These are phyloP conservation scores for Debaryomycetaceae sp. DNA, from an alignment of 1,139 yeast genomes.

Conservation along the genomic window DNA sequence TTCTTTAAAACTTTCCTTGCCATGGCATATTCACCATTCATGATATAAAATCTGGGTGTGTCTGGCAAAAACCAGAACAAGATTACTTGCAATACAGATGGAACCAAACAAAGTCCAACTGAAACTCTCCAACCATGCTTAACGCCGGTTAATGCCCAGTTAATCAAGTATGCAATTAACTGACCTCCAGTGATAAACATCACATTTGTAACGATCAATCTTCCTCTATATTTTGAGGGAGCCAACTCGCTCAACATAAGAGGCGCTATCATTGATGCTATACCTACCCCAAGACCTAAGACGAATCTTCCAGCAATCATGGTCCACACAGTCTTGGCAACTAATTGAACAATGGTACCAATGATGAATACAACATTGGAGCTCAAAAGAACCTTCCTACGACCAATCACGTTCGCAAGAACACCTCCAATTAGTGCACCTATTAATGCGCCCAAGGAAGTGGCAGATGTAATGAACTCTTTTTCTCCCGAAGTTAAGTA, in stretches of 20 bases:
- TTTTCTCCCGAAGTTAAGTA: conserved; percentile 69
- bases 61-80: conserved; percentile 88
- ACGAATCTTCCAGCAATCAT: conserved; percentile 89
- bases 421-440: conserved; percentile 78
- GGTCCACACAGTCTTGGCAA: conserved; percentile 77
- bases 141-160: conserved; percentile 78
- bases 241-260: conserved; percentile 88
- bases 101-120: conserved; percentile 86
- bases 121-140: conserved; percentile 89
- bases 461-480: conserved; percentile 91
- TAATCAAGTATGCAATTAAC: conserved; percentile 84
- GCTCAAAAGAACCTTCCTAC: conserved; percentile 75
- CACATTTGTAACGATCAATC: conserved; percentile 68
- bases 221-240: conserved; percentile 87
- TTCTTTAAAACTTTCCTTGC: conserved; percentile 65
- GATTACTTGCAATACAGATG: conserved; percentile 74
- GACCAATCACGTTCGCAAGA: conserved; percentile 75
- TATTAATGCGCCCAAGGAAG: conserved; percentile 85
- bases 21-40: conserved; percentile 58
- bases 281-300: conserved; percentile 95
- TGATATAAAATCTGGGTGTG: conserved; percentile 85
- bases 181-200: conserved; percentile 88
- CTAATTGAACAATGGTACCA: conserved; percentile 83
- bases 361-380: conserved; percentile 76
- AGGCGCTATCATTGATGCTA: conserved; percentile 89